Evolutionary conservation across 1,139 yeast species (phyloP), one percentile per base, ranked within the genome.

Genomic region (Suhomyces ambrosiae): DNA sequence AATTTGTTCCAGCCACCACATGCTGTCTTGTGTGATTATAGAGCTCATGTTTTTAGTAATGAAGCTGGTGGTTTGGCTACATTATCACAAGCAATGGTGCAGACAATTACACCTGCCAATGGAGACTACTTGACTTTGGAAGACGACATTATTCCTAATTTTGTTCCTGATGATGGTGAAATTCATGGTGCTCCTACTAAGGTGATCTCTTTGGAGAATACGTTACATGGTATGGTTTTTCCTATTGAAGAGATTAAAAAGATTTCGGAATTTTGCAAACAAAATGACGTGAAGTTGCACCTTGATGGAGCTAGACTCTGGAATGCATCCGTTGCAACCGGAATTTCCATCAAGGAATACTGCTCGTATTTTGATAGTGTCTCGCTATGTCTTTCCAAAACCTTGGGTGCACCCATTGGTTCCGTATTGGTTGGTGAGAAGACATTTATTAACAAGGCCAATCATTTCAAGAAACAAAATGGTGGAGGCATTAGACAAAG

Each of bases 401-500:
- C 95, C 3, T 72, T 90, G 53, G 96, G 96, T 45, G 97, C 97
- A 1, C 97, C 97, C 41, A 80, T 89, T 54, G 97, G 97, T 4
- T 86, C 96, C 13, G 80, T 90, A 3, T 71, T 90, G 35, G 97
- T 89, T 41, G 94, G 95, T 33, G 69, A 74, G 35, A 51, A 62
- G 13, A 68, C 68, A 38, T 74, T 82, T 49, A 82, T 89, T 48
- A 68, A 71, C 52, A 82, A 80, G 56, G 90, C 95, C 30, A 82
- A 82, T 56, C 95, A 90, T 68, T 85, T 89, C 68, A 83, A 87
- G 54, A 90, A 90, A 62, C 97, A 90, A 65, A 82, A 81, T 54
- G 97, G 97, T 54, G 97, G 97, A 52, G 97, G 97, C 47, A 79
- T 90, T 46, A 77, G 97, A 61, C 97, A 90, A 63, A 74, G 86